Base-by-base conservation (phyloP, 257 asterid genomes). In the Nicotiana benthamiana region DNA sequence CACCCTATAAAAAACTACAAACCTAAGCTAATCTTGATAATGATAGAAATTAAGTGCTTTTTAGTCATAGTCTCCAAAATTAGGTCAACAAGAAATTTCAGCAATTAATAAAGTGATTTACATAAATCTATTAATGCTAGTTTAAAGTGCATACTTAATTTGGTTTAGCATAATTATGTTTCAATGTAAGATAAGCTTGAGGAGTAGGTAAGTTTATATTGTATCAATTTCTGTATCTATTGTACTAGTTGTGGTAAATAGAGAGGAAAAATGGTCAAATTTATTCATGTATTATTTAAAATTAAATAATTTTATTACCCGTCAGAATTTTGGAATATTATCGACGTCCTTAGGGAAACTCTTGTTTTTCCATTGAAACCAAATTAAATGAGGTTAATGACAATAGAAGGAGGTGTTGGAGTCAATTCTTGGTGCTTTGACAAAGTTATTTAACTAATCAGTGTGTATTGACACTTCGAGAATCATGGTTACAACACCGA, bases 51-150 rank as follows among this genome's bases (percentile, higher is more conserved):
- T 24, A 46, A 46, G 13, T 72, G 57, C 3, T 72, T 22, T 9
- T 36, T 72, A 3, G 26, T 72, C 9, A 24, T 22, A 13, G 61
- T 40, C 61, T 72, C 77, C 15, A 48, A 70, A 74, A 74, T 36
- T 74, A 74, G 79, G 48, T 74, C 79, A 74, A 48, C 79, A 15
- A 74, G 43, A 74, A 74, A 48, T 22, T 5, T 22, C 36, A 74
- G 51, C 61, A 74, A 48, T 48, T 1, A 74, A 48, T 46, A 48
- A 48, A 74, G 61, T 26, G 79, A 43, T 15, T 24, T 48, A 24
- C 48, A 43, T 6, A 24, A 24, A 48, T 74, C 43, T 48, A 48
- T 74, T 48, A 0, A 15, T 24, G 4, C 1, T 48, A 74, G 60
- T 20, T 74, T 74, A n/a, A 74, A 46, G 61, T 2, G 24, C 61